Percentiles rank a stretch among this genome's conserved stretches.
Conservation (phyloP, 2,329 filamentous ascomycete species). For the Calonectria pauciramosa region DNA sequence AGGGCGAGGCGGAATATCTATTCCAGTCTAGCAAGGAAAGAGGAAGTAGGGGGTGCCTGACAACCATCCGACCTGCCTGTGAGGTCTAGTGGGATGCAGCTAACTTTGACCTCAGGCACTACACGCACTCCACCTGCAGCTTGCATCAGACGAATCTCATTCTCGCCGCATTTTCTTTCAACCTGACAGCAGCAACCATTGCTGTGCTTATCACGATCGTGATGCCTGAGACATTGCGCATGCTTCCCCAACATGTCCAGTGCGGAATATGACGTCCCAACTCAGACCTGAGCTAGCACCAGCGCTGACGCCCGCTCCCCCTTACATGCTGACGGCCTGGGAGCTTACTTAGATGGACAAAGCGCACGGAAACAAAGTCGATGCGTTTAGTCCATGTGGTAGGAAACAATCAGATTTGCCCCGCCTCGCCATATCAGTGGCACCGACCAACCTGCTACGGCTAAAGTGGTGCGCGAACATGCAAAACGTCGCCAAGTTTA, state of each 20-base stretch:
- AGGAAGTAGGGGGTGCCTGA: constrained; percentile 5
- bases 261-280: constrained; percentile 10
- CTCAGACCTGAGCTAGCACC: constrained; percentile 9
- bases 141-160: constrained; percentile 9
- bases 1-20: constrained; percentile 10
- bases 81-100: not conserved
- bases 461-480: constrained; percentile 8
- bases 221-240: not conserved
- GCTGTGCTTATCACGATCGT: not conserved
- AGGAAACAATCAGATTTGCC: not conserved
- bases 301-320: not conserved
- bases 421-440: not conserved
- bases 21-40: not conserved
- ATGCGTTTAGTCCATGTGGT: not conserved
- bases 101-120: constrained; percentile 2
- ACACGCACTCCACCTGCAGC: constrained; percentile 10
- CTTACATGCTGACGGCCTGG: not conserved
- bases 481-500: not conserved
- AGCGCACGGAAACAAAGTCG: not conserved
- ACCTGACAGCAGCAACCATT: not conserved
- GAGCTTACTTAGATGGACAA: not conserved
- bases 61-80: not conserved
- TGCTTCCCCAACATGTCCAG: constrained; percentile 14
- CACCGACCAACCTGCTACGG: constrained; percentile 18
- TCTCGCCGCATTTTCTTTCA: not conserved